Evolutionary conservation across 768 basidiomycete genomes (phyloP).

Genomic region (Leccinum subtestaceum): DNA sequence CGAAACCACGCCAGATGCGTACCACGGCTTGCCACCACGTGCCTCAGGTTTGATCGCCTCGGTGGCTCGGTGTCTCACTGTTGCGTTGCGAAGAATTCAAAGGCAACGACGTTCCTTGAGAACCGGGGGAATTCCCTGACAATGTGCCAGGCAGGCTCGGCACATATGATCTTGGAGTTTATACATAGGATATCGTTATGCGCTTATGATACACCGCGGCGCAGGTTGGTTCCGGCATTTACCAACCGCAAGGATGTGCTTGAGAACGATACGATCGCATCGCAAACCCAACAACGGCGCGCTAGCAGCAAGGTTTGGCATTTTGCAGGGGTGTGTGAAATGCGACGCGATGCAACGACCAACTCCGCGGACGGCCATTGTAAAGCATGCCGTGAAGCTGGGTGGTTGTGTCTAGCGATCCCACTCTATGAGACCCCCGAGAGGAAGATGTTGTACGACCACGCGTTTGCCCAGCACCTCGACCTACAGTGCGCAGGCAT

Average conservation of each 20-base stretch:
- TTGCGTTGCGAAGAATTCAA: conserved; percentile 16
- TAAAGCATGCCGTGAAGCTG: background rate
- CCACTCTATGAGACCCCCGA: conserved; percentile 83
- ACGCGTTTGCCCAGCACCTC: conserved; percentile 93
- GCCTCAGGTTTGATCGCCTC: background rate
- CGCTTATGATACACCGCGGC: background rate
- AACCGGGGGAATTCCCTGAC: conserved; percentile 1
- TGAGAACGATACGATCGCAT: conserved; percentile 8
- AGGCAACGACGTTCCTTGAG: conserved; percentile 5
- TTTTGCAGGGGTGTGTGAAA: conserved; percentile 21
- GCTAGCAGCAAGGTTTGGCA: conserved; percentile 1
- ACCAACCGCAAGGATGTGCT: background rate
- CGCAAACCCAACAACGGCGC: background rate
- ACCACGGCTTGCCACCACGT: conserved; percentile 6
- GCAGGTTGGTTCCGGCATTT: conserved; percentile 1
- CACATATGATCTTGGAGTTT: background rate
- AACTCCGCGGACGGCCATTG: conserved; percentile 20
- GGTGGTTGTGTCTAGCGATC: conserved; percentile 20
- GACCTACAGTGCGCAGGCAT: conserved; percentile 42
- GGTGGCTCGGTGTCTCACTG: background rate
- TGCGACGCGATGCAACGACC: background rate
- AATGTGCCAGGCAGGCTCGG: background rate
- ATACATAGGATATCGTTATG: conserved; percentile 1
- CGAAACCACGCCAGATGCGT: background rate
- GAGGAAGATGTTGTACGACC: conserved; percentile 91